These are phyloP conservation scores for Tetrapisispora arboricola DNA, from an alignment of 805 yeast genomes.

Conservation along the genomic window DNA sequence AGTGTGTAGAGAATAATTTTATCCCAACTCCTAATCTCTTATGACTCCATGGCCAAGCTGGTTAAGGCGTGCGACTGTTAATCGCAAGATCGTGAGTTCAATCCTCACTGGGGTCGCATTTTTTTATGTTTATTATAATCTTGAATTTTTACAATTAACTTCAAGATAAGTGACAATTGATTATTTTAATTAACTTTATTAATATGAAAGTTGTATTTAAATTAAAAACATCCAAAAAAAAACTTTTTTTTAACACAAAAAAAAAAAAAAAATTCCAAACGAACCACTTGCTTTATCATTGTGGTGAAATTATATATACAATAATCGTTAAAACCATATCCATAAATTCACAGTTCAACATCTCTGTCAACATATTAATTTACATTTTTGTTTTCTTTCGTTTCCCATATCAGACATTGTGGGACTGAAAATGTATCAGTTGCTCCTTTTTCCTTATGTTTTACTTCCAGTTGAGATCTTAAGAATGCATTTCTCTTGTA, in stretches of 20 bases:
- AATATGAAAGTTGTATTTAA: no score
- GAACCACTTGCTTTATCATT: background rate
- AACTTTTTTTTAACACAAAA: no score
- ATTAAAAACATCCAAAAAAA: background rate
- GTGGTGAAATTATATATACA: background rate
- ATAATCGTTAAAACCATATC: background rate
- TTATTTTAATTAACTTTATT: no score
- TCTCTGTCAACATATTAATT: background rate
- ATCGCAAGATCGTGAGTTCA: conserved; percentile 56
- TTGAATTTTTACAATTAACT: no score
- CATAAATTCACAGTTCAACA: background rate
- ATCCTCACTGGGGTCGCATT: conserved; percentile 46
- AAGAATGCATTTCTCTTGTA: conserved; percentile 41
- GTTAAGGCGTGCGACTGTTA: conserved; percentile 57
- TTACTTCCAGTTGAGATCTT: conserved; percentile 31
- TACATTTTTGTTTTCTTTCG: background rate
- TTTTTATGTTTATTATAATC: conserved; percentile 11
- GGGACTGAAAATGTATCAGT: background rate
- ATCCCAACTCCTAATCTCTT: background rate
- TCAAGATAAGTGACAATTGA: no score
- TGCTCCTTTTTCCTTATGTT: background rate
- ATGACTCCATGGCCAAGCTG: conserved; percentile 50
- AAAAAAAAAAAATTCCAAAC: background rate
- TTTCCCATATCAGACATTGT: conserved; percentile 3
- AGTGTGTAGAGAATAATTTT: background rate